Evolutionary conservation across 371 early-diverging fungal genomes (phyloP), one percentile per base, ranked within the genome.

Genomic region (Mortierella sp.): DNA sequence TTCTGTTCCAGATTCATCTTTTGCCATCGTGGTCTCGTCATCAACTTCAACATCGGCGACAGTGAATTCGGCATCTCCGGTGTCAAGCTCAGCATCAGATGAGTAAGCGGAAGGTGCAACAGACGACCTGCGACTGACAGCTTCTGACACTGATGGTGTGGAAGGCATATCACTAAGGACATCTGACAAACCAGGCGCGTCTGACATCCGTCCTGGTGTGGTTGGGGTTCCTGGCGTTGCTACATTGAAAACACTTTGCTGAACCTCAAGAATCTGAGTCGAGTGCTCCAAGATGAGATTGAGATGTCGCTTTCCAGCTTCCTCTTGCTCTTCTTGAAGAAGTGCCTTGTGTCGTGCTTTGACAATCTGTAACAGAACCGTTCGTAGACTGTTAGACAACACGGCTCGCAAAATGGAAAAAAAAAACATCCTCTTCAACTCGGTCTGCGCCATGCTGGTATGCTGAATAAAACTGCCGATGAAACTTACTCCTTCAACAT

Each of bases 241-340:
- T 17, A 67, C 34, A 24, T 28, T 55, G 12, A 87, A 57, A 39
- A 85, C 83, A 39, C 78, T 83, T 66, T 85, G 89, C 65, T 90
- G 85, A n/a, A 83, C 90, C n/a, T 83, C 89, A 14, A 92, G 57
- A 72, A 91, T 83, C 47, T 88, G 88, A 12, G 91, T 87, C 0
- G 91, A 90, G 54, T 90, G 90, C 54, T 91, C 89, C 44, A 92
- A 67, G 62, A 92, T 91, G 54, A 81, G 71, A 61, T 91, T 84
- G 60, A 92, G 56, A 71, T 86, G 88, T 25, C 83, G 83, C 28
- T 89, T 84, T 2, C 88, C 88, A 67, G 89, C 81, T 43, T 83
- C 73, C 25, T 86, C 85, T 44, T 86, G 86, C 53, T 88, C 81
- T 60, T 90, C 90, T 52, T 83, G 81, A 9, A 86, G 48, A 0